Evolutionary conservation across 306 rosid genomes (phyloP), one percentile per base, ranked within the genome.

Genomic region (Acacia crassicarpa): DNA sequence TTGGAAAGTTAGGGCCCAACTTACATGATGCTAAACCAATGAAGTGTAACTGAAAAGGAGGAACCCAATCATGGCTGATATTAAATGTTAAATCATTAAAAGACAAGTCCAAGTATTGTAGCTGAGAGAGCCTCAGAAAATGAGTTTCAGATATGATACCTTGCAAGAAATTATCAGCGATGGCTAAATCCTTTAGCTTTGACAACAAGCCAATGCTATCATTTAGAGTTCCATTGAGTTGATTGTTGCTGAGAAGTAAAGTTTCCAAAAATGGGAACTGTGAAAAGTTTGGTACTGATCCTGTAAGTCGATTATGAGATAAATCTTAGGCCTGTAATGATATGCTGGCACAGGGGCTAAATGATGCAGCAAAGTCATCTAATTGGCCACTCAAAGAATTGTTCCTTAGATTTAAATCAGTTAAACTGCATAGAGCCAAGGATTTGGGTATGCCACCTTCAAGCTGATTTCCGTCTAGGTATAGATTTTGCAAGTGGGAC

Each of bases 171-270:
- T 71, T 70, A 11, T 23, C 0, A 3, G 1, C 0, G 13, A 71
- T 7, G 0, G 0, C 0, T 25, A 72, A 27, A 0, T 1, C 0
- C 3, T 0, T 1, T 0, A 72, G 51, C 0, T 13, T 14, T 45
- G 59, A 45, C 30, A 71, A 33, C 6, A 11, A 4, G 15, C 59
- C 59, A 0, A 71, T 45, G 2, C 40, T 1, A 22, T 46, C 1
- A 72, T 10, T 14, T 25, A 72, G 8, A 13, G 41, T n/a, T 46
- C 76, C 59, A 1, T 3, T 45, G 13, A 71, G 5, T 14, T 45
- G n/a, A 15, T 72, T 72, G 2, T 0, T 4, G 2, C 0, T 2
- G 15, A 72, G 76, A 6, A 14, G 0, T 8, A 72, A 14, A 5
- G 0, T 1, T 45, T 25, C 2, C 15, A 72, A 2, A 25, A 20